Evolutionary conservation across 163 green algal genomes (phyloP).

Genomic region (Trebouxia gelatinosa): DNA sequence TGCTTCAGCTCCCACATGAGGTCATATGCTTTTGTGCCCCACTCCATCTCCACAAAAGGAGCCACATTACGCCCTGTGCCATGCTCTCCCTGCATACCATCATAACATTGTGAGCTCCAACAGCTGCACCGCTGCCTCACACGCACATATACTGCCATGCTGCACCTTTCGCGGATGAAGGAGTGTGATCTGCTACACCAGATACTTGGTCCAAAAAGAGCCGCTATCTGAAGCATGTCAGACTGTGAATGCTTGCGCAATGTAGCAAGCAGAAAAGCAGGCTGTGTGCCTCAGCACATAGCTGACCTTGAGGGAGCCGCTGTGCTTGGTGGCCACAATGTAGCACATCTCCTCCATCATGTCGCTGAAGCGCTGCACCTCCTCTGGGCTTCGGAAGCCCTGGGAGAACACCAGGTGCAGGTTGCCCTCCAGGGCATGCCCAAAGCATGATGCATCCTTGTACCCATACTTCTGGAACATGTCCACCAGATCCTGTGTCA

Average conservation of each 20-base stretch:
- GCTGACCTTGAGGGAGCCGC: constrained; percentile 79
- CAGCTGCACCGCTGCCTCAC: no score
- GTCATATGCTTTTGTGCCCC: constrained; percentile 85
- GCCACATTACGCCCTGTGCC: constrained; percentile 94
- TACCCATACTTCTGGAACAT: constrained; percentile 88
- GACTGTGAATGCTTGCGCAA: no score
- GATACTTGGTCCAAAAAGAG: no score
- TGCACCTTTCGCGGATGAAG: no score
- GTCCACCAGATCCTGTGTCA: constrained; percentile 93
- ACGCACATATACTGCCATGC: no score
- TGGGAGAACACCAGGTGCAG: constrained; percentile 97
- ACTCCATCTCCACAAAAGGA: constrained; percentile 98
- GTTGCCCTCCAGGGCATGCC: constrained; percentile 97
- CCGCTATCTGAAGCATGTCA: no score
- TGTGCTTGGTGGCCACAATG: constrained; percentile 96
- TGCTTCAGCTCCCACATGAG: constrained; percentile 98
- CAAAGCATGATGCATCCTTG: constrained; percentile 93
- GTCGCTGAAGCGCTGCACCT: constrained; percentile 90
- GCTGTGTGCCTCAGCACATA: no score
- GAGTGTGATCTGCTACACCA: no score
- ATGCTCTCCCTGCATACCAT: constrained; percentile 78
- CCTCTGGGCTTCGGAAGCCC: constrained; percentile 88
- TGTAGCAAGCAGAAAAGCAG: no score
- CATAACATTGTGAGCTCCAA: no score
- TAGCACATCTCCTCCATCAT: constrained; percentile 98